Evolutionary conservation across 129 eudicot genomes (phyloP), one percentile per base, ranked within the genome.

Genomic region (Ambrosia artemisiifolia): DNA sequence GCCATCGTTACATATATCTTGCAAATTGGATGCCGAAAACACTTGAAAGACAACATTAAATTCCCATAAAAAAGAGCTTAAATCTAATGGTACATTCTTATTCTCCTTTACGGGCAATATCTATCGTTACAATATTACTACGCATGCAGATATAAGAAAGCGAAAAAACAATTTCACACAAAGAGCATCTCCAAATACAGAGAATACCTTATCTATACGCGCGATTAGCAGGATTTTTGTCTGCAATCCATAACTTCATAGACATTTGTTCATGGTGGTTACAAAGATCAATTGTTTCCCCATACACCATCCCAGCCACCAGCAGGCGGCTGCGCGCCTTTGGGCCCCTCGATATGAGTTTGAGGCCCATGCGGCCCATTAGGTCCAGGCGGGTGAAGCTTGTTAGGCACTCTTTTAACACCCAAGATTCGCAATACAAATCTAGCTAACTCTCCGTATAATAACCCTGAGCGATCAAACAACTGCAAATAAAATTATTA

Each of bases 271-370:
- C 10, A 13, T 24, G 34, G n/a, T 24, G 47, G 36, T 64, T 48
- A 43, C 24, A 13, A n/a, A 48, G 55, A 63, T 69, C 69, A 67
- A 55, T 83, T 75, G 71, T 75, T 75, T 57, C 92, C 98, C 98
- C 98, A 93, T 7, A 93, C 95, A 30, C 83, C 84, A 40, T 94
- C 96, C 97, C 97, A 94, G 6, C 69, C 83, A 74, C 95, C 95
- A 75, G 84, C 73, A 1, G 95, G 88, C 33, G 84, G 70, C 1
- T 93, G 88, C 33, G 88, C 93, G 74, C 82, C 88, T 82, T 94
- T 94, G 3, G 93, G 95, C 71, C 93, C 97, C 75, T 85, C 88
- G 3, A 86, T 63, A 72, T 63, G 75, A 82, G 68, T 78, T 69
- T 79, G 94, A 47, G 63, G 77, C 16, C 83, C 90, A 42, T 86